A percentile compares a stretch with the other conserved stretches of the same genome.
These are phyloP conservation scores for Plasmodium blacklocki DNA, from an alignment of 169 alveolate species.

Conservation along the genomic window DNA sequence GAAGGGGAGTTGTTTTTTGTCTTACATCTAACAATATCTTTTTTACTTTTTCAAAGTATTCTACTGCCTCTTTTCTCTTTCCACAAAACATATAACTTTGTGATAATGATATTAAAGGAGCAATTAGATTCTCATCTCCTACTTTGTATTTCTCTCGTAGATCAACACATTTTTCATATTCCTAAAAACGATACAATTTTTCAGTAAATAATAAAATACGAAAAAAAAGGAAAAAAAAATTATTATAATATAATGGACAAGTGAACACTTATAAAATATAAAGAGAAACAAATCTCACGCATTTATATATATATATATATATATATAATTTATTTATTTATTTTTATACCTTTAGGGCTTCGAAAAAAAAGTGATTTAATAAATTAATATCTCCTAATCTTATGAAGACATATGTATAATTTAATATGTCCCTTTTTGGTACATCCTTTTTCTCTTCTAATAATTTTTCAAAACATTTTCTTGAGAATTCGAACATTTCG, in stretches of 20 bases:
- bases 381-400: slow-evolving; percentile 56
- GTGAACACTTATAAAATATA: background rate
- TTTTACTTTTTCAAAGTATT: slow-evolving; percentile 60
- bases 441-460: slow-evolving; percentile 38
- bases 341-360: slow-evolving; percentile 26
- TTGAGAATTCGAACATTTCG: slow-evolving; percentile 66
- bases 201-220: too few species aligned
- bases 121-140: slow-evolving; percentile 66
- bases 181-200: slow-evolving; percentile 11
- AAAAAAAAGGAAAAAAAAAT: background rate
- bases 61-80: slow-evolving; percentile 69
- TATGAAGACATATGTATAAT: slow-evolving; percentile 58
- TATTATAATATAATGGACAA: background rate
- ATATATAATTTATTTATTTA: background rate
- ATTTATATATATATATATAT: background rate
- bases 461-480: slow-evolving; percentile 62
- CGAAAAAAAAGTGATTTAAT: slow-evolving; percentile 51
- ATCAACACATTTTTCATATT: slow-evolving; percentile 64
- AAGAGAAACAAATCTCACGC: background rate
- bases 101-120: slow-evolving; percentile 68
- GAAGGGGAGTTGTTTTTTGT: slow-evolving; percentile 68
- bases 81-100: slow-evolving; percentile 75
- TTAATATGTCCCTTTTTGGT: slow-evolving; percentile 44
- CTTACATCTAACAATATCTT: slow-evolving; percentile 52
- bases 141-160: slow-evolving; percentile 52